A percentile compares a stretch with the other conserved stretches of the same genome.
Conservation (phyloP, 2,329 filamentous ascomycete species). For the Teratosphaeria epicoccoides region DNA sequence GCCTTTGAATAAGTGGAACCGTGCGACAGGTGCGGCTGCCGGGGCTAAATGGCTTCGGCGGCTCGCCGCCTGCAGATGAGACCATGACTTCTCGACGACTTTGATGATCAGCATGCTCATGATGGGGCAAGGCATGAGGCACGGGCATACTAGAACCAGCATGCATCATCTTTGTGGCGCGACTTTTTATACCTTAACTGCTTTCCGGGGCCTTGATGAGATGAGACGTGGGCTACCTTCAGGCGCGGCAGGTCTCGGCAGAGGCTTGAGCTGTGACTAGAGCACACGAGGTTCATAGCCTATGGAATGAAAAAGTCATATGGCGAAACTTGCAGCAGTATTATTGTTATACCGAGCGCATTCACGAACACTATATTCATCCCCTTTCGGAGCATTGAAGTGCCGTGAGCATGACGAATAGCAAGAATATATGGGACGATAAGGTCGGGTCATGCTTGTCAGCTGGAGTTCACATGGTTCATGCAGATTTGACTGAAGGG, state of each 20-base stretch:
- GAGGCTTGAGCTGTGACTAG: background rate
- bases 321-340: background rate
- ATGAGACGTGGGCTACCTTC: background rate
- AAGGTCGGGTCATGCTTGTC: no score
- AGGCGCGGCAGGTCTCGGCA: background rate
- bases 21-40: background rate
- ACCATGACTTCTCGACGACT: background rate
- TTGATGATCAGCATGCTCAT: background rate
- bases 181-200: background rate
- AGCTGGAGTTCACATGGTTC: no score
- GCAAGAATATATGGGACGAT: no score
- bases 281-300: background rate
- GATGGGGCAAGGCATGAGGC: background rate
- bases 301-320: background rate
- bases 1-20: background rate
- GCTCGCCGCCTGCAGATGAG: background rate
- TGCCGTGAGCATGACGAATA: no score
- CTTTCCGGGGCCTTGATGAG: background rate
- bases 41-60: background rate
- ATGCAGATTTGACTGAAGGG: no score
- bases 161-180: background rate
- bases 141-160: background rate
- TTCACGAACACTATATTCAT: no score
- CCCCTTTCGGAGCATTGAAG: no score
- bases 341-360: no score